phyloP scores from a whole-genome alignment of 331 rosid genomes.

The Prunus yedoensis region DNA sequence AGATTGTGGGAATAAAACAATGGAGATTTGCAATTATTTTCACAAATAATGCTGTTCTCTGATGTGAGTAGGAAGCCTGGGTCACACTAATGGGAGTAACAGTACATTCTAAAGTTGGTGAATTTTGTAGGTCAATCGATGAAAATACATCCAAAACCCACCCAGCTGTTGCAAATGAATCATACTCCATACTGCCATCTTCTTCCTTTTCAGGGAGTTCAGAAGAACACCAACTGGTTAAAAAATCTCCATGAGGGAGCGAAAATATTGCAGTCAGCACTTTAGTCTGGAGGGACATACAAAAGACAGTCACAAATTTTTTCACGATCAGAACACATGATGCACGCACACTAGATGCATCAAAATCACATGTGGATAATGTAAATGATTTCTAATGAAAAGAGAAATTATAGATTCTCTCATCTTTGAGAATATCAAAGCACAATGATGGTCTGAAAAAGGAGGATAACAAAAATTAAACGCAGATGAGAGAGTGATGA shows the following conservation, averaged over 20 bases:
- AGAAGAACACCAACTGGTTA: conserved; percentile 93
- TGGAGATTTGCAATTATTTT: conserved; percentile 98
- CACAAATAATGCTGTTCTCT: conserved; percentile 84
- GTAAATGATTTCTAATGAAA: conserved; percentile 7
- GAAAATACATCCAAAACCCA: conserved; percentile 78
- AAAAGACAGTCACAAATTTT: conserved; percentile 38
- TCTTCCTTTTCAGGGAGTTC: conserved; percentile 73
- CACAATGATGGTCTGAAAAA: not conserved
- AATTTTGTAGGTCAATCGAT: conserved; percentile 33
- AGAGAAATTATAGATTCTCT: conserved; percentile 5
- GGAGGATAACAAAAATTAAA: conserved; percentile 1
- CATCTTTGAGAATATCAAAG: not conserved
- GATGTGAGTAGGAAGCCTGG: conserved; percentile 76
- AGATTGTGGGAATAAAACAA: conserved; percentile 86
- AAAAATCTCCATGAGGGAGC: conserved; percentile 80
- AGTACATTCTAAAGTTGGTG: conserved; percentile 53
- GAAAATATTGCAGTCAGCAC: conserved; percentile 86
- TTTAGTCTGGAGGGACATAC: conserved; percentile 72
- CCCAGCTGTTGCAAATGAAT: conserved; percentile 80
- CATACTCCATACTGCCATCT: conserved; percentile 78
- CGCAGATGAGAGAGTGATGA: not conserved
- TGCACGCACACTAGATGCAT: conserved; percentile 17
- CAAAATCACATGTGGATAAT: conserved; percentile 21
- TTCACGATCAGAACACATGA: conserved; percentile 23
- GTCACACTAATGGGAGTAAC: conserved; percentile 53